Evolutionary conservation across 495 filamentous ascomycete species (phyloP).

Genomic region (Penicillium psychrofluorescens): DNA sequence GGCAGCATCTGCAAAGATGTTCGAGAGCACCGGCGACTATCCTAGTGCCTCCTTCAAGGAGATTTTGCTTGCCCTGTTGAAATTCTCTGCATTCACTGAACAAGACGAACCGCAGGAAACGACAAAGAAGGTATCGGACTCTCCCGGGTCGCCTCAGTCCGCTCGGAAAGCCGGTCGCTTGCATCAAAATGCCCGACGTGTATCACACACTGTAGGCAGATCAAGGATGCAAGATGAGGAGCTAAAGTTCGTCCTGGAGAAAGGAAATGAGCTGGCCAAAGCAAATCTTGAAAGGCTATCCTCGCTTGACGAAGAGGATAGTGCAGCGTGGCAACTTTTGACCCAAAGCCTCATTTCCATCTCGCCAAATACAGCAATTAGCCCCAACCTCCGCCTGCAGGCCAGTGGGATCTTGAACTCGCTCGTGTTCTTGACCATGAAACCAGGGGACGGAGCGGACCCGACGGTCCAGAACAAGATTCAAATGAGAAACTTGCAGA

Average conservation of each 20-base stretch:
- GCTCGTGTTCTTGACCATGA: constrained; percentile 53
- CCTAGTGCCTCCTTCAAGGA: constrained; percentile 74
- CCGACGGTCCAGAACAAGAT: constrained; percentile 38
- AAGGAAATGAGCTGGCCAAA: constrained; percentile 66
- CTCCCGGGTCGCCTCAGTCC: constrained; percentile 21
- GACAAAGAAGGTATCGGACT: constrained; percentile 12
- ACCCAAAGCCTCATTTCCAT: constrained; percentile 59
- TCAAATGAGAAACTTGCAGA: constrained; percentile 63
- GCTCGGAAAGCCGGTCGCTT: constrained; percentile 21
- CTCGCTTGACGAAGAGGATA: constrained; percentile 46
- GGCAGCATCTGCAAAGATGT: constrained; percentile 74
- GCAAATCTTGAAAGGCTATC: constrained; percentile 76
- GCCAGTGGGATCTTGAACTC: constrained; percentile 68
- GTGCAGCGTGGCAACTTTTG: constrained; percentile 70
- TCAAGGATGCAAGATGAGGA: constrained; percentile 40
- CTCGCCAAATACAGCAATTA: constrained; percentile 45
- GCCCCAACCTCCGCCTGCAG: constrained; percentile 57
- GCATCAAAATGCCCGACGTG: constrained; percentile 55
- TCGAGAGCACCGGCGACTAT: constrained; percentile 86
- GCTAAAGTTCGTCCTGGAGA: constrained; percentile 68
- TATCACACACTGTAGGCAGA: constrained; percentile 39
- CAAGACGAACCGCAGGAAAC: constrained; percentile 21
- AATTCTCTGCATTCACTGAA: constrained; percentile 45
- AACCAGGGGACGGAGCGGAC: constrained; percentile 19
- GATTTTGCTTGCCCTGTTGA: constrained; percentile 66